Percentiles rank a stretch among this genome's conserved stretches.
Evolutionary conservation across 208 protist genomes (phyloP).

Genomic region (Leishmania tropica): DNA sequence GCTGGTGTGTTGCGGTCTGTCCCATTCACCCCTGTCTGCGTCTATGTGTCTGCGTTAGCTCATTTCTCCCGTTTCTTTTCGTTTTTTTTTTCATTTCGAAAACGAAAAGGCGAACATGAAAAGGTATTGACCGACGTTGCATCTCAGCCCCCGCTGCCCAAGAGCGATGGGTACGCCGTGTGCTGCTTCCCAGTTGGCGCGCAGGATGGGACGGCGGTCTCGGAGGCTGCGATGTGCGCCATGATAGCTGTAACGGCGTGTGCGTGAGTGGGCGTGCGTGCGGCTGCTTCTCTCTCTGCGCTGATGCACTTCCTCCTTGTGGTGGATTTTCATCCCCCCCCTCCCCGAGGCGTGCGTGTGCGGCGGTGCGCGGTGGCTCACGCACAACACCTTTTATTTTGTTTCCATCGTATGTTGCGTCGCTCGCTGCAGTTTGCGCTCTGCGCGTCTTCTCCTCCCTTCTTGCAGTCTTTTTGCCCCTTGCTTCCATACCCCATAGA

Average conservation of each 20-base stretch:
- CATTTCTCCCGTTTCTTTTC: neutral
- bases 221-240: neutral
- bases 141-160: neutral
- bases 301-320: neutral
- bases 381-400: neutral
- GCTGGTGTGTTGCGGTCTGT: neutral
- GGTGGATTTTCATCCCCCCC: too few species aligned
- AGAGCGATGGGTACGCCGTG: neutral
- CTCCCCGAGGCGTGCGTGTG: neutral
- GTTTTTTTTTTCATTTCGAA: neutral
- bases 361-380: neutral
- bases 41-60: neutral
- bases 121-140: neutral
- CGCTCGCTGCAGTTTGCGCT: neutral
- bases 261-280: neutral
- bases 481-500: neutral
- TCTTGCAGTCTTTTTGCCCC: neutral
- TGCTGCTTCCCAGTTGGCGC: neutral
- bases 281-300: neutral
- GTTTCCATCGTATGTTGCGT: too few species aligned
- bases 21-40: neutral
- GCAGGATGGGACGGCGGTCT: neutral
- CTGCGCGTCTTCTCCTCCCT: neutral
- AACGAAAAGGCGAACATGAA: neutral
- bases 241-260: neutral